Evolutionary conservation across 1,284 basidiomycete species (phyloP), one percentile per base, ranked within the genome.

Genomic region (Ustilago esculenta): DNA sequence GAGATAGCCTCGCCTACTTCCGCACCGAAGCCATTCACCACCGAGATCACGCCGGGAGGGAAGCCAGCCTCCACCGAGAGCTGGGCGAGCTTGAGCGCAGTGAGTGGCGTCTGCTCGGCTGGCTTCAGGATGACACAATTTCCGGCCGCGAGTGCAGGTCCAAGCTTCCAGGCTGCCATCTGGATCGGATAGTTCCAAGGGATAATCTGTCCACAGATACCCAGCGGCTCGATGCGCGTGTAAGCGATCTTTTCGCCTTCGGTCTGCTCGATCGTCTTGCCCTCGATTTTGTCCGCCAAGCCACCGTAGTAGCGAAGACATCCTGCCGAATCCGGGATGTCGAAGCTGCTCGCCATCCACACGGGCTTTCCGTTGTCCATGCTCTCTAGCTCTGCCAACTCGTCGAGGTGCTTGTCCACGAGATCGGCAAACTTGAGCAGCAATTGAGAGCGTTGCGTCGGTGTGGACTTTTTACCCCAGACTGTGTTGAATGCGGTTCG

Each of bases 211-310:
- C 70, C 75, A 20, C 60, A 92, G 58, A 96, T 93, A 71, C 94
- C 95, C 70, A 96, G 89, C 8, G 94, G 94, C 83, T 97, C 94
- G 81, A 94, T 92, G 25, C 89, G 86, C 84, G 83, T 90, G 88
- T 72, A 73, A 50, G 71, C 59, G 37, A 79, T 58, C 83, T 93
- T 93, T 50, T 85, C 85, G 78, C 89, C 89, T 76, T 91, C 88
- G 23, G 91, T 87, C 83, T 92, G 92, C 77, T 93, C 89, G 49
- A 87, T 58, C 9, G 59, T 87, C 81, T 92, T 87, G 21, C 94
- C 93, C 41, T 87, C 84, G 71, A 92, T 86, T 86, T 95, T 95
- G 86, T 95, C 92, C 3, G 76, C 80, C 72, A 81, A 75, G 41
- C 82, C 79, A 18, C 91, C 87, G 81, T 87, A 87, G 79, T 95